Base-by-base conservation (phyloP, 805 yeast genomes). In the Monosporozyma aquatica region DNA sequence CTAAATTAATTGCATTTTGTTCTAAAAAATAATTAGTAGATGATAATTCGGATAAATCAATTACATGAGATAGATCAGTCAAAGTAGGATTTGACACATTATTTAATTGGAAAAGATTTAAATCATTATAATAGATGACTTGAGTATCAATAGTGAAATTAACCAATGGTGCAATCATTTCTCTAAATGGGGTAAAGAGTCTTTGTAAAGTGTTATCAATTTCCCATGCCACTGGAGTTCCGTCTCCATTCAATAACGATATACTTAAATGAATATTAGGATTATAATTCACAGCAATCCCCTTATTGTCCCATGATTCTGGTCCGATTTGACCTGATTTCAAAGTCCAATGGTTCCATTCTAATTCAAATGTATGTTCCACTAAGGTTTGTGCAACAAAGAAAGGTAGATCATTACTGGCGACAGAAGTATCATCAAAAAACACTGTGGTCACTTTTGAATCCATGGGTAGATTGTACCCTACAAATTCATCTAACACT, bases 81-180 rank as follows among this genome's bases (percentile, higher is more conserved):
- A 69, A 63, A 20, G 68, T 66, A 14, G 82, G 65, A 34, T 48
- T 42, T 6, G 52, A 46, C 13, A 55, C 47, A 27, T 45, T 39
- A 11, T 51, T 51, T 25, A 61, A 53, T 2, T 64, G 45, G 36
- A 58, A 59, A 27, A 64, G 42, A 30, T 61, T 52, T 36, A 68
- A 51, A 40, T 66, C 70, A 20, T 69, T 59, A 44, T 52, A 85
- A 59, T 82, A 82, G 47, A 81, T 82, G 28, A 85, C 72, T 58
- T 86, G 94, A 1, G 94, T 70, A 51, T 85, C 90, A 20, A 89
- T 68, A 4, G 89, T 75, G 55, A 90, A 78, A 51, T 82, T 80
- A 25, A 87, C 74, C 47, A 76, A 71, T 27, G 73, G 71, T 6
- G 69, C 56, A 41, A 89, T 64, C 21, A 68, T 61, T 1, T 65